Conservation (phyloP, 164 flowering plant species). For the Stephania yunnanensis region DNA sequence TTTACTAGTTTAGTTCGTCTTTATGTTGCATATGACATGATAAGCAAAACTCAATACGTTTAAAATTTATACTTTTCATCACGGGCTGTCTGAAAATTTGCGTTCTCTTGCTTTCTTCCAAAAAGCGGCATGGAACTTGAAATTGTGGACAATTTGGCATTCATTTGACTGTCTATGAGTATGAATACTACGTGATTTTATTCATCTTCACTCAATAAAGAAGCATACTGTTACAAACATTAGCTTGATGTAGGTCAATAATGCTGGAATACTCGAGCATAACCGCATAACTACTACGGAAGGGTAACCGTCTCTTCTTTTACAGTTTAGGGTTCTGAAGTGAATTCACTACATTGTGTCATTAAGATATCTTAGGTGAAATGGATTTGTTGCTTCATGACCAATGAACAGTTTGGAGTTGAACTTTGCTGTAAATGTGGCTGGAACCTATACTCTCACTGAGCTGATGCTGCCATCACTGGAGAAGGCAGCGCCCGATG, state of each 20-base stretch:
- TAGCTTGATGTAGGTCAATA: conserved; percentile 58
- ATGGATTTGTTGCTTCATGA: conserved; percentile 14
- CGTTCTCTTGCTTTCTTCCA: background rate
- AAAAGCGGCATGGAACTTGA: background rate
- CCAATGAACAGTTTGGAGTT: conserved; percentile 55
- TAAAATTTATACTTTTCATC: too few species aligned
- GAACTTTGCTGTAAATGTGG: conserved; percentile 85
- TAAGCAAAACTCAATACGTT: too few species aligned
- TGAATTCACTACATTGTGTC: conserved; percentile 3
- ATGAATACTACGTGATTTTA: background rate
- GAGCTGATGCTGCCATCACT: conserved; percentile 74
- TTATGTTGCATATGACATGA: too few species aligned
- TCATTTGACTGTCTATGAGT: background rate
- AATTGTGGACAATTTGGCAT: background rate
- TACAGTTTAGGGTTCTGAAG: conserved; percentile 2
- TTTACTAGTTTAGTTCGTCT: too few species aligned
- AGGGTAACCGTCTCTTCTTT: conserved; percentile 44
- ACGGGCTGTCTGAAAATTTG: background rate
- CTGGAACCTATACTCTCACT: conserved; percentile 74
- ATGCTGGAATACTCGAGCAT: conserved; percentile 85
- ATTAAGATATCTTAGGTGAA: background rate
- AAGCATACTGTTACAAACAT: conserved; percentile 5
- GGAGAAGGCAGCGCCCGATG: conserved; percentile 87
- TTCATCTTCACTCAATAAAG: background rate
- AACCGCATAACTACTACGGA: conserved; percentile 57